Evolutionary conservation across 2,329 filamentous ascomycete genomes (phyloP).

Genomic region (Colletotrichum destructivum): DNA sequence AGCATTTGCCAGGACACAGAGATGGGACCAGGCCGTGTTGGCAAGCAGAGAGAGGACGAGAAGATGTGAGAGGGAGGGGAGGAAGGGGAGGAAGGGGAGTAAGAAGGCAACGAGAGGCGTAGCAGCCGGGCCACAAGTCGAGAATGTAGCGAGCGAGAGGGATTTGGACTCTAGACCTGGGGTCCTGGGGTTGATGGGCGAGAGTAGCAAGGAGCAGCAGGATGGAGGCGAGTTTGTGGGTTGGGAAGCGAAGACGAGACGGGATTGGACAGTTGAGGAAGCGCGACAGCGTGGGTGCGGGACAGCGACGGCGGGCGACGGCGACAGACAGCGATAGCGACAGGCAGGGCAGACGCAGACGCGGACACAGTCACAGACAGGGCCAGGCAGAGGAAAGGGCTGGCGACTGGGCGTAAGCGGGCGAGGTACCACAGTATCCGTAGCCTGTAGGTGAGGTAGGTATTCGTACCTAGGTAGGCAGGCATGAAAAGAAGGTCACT

Average conservation of each 20-base stretch:
- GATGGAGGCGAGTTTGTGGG: slow-evolving; percentile 39
- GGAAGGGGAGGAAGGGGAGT: slow-evolving; percentile 1
- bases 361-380: background rate
- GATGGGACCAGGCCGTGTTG: slow-evolving; percentile 28
- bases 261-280: slow-evolving; percentile 28
- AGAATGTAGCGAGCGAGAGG: slow-evolving; percentile 18
- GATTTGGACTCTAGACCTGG: slow-evolving; percentile 39
- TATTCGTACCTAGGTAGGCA: background rate
- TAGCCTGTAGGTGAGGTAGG: no score
- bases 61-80: slow-evolving; percentile 9
- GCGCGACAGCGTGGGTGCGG: background rate
- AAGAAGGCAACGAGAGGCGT: slow-evolving; percentile 34
- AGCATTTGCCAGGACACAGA: slow-evolving; percentile 39
- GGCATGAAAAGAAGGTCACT: slow-evolving; percentile 27
- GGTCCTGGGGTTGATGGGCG: slow-evolving; percentile 48
- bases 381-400: background rate
- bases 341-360: background rate
- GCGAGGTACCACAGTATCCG: background rate
- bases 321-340: background rate
- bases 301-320: slow-evolving; percentile 10
- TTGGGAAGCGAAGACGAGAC: slow-evolving; percentile 25
- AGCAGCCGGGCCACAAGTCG: slow-evolving; percentile 6
- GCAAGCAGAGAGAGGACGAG: slow-evolving; percentile 22
- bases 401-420: background rate
- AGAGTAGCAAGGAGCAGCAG: slow-evolving; percentile 30